These are phyloP conservation scores for Leptomonas pyrrhocoris DNA, from an alignment of 208 protist genomes.

Conservation along the genomic window DNA sequence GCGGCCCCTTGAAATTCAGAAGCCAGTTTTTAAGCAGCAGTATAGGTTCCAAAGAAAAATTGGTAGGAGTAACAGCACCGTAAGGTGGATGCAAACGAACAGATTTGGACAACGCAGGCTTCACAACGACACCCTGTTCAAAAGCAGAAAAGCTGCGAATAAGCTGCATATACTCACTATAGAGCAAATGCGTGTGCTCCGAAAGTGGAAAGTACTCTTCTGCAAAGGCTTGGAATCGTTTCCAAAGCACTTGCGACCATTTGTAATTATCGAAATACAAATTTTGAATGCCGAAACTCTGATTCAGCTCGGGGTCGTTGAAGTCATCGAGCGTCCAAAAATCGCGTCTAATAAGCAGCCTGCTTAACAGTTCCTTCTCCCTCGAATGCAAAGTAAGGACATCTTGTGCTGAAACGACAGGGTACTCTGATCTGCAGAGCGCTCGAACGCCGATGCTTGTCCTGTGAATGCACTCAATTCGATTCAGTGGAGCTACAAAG, in stretches of 20 bases:
- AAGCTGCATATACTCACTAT: slow-evolving; percentile 79
- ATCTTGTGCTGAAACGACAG: slow-evolving; percentile 56
- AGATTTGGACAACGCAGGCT: slow-evolving; percentile 50
- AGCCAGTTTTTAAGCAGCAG: slow-evolving; percentile 79
- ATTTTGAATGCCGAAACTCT: slow-evolving; percentile 90
- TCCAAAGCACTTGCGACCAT: slow-evolving; percentile 90
- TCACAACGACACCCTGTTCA: slow-evolving; percentile 65
- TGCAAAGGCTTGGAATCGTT: slow-evolving; percentile 82
- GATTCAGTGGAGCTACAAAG: slow-evolving; percentile 77
- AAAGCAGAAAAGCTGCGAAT: slow-evolving; percentile 82
- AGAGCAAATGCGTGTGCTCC: slow-evolving; percentile 82
- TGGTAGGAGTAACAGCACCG: slow-evolving; percentile 52
- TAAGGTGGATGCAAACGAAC: slow-evolving; percentile 75
- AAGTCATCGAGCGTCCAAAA: slow-evolving; percentile 90
- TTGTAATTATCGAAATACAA: slow-evolving; percentile 92
- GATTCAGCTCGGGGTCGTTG: slow-evolving; percentile 87
- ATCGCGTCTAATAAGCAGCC: slow-evolving; percentile 80
- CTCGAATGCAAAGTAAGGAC: slow-evolving; percentile 40
- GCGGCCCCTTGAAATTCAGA: slow-evolving; percentile 57
- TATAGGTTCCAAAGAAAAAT: slow-evolving; percentile 70
- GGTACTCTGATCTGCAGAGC: slow-evolving; percentile 71
- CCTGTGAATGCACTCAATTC: slow-evolving; percentile 80
- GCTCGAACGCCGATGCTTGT: slow-evolving; percentile 51
- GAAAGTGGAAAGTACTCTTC: slow-evolving; percentile 83
- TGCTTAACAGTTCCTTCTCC: slow-evolving; percentile 65